Evolutionary conservation across 1,139 yeast genomes (phyloP), one percentile per base, ranked within the genome.

Genomic region (Candida gigantensis): DNA sequence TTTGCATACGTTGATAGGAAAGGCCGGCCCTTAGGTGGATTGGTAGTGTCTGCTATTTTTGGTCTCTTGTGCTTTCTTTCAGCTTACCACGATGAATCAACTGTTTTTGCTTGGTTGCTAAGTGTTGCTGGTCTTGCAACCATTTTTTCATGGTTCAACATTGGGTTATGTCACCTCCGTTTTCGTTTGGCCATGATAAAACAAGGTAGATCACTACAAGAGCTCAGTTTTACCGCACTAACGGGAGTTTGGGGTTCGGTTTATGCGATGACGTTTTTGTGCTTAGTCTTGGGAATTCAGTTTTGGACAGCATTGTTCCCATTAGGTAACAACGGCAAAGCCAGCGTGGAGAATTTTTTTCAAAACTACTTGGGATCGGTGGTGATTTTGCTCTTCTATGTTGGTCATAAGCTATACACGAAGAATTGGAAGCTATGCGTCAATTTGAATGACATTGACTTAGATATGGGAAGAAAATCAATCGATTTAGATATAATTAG

Each of bases 1-100:
- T 60, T 65, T 32, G 53, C 49, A 11, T 68, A 68, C 35, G 66
- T 70, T 27, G 75, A 69, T 48, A 52, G 62, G 14, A 53, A 49
- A 17, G 75, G 76, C 12, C 56, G 75, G 42, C 76, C 76, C 1
- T 52, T 68, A 42, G 67, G 55, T 3, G 74, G 73, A 0, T 55
- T 70, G 18, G 45, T 46, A 1, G 49, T 60, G 8, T 49, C 68
- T 8, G 68, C 65, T 5, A 35, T 63, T 8, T 53, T 69, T 34
- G 74, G 74, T 1, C 51, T 67, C 23, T 52, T 69, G 23, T 62
- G 72, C 28, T 69, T 69, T 41, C 60, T 68, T 12, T 53, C 69
- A 20, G 75, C 72, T 9, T 64, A 66, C 14, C 51, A 61, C 10
- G 55, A 67, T 37, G 59, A 68, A 45, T 60, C 53, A 7, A 58